Evolutionary conservation across 306 rosid genomes (phyloP).

Genomic region (Quillaja saponaria): DNA sequence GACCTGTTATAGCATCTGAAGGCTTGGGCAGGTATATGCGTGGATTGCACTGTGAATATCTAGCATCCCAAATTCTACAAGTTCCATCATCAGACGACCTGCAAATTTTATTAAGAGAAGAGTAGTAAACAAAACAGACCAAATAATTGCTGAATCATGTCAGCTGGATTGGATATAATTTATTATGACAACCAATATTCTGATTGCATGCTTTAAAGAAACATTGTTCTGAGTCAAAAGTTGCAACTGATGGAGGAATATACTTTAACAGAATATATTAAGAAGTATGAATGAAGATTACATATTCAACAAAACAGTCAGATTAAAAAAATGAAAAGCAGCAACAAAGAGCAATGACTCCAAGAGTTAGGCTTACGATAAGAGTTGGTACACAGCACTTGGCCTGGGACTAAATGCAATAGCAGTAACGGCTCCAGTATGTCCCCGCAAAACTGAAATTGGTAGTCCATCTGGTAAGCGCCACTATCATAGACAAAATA

Average conservation of each 20-base stretch:
- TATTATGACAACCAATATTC: constrained; percentile 5
- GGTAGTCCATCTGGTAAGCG: constrained; percentile 89
- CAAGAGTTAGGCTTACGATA: constrained; percentile 64
- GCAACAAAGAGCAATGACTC: constrained; percentile 30
- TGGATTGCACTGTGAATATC: constrained; percentile 58
- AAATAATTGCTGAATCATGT: background rate
- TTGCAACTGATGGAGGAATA: background rate
- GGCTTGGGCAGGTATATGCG: constrained; percentile 75
- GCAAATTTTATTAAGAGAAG: constrained; percentile 24
- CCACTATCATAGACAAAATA: constrained; percentile 59
- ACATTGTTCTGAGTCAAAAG: constrained; percentile 13
- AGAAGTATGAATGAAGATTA: constrained; percentile 18
- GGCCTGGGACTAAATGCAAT: constrained; percentile 87
- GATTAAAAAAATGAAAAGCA: constrained; percentile 13
- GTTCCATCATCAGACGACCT: constrained; percentile 96
- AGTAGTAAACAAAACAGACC: constrained; percentile 23
- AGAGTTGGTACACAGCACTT: constrained; percentile 57
- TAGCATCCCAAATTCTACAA: constrained; percentile 92
- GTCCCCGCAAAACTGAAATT: constrained; percentile 85
- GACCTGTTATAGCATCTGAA: constrained; percentile 58
- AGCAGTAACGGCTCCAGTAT: constrained; percentile 80
- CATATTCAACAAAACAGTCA: constrained; percentile 13
- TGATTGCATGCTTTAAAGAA: too few relatives aligned
- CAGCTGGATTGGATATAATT: constrained; percentile 1
- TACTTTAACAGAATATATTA: constrained; percentile 1